phyloP scores from a whole-genome alignment of 2,329 filamentous ascomycete genomes.

The Arthrobotrys conoides region DNA sequence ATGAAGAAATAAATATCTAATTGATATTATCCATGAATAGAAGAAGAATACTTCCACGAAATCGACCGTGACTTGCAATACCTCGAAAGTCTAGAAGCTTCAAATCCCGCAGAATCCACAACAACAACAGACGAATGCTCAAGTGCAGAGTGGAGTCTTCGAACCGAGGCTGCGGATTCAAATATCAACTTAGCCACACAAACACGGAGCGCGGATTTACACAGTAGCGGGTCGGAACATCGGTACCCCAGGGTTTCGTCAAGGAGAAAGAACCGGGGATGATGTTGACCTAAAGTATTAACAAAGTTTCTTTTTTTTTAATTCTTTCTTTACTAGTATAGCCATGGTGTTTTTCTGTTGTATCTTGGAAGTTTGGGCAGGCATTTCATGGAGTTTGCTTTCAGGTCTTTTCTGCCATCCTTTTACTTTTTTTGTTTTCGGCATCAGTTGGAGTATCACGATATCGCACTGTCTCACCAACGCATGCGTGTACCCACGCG shows the following conservation, averaged over 20 bases:
- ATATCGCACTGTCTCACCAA: not conserved
- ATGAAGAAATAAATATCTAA: not conserved
- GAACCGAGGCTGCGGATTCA: conserved; percentile 5
- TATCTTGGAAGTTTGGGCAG: not conserved
- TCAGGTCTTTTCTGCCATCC: not conserved
- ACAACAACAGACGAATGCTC: conserved; percentile 2
- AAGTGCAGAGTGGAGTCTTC: conserved; percentile 7
- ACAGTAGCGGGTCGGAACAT: conserved; percentile 11
- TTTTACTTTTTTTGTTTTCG: not conserved
- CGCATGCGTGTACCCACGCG: not conserved
- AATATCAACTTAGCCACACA: conserved; percentile 7
- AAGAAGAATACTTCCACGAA: conserved; percentile 24
- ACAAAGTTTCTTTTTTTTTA: too few species aligned
- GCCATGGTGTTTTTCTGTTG: not conserved
- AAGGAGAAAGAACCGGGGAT: not conserved
- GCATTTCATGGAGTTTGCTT: not conserved
- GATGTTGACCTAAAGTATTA: not conserved
- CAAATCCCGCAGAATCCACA: not conserved
- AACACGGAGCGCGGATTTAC: not conserved
- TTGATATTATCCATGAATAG: conserved; percentile 2
- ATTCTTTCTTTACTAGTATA: not conserved
- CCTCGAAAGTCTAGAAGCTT: conserved; percentile 23
- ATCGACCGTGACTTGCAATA: conserved; percentile 31
- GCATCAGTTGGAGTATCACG: too few species aligned
- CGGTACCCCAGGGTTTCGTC: conserved; percentile 14